Evolutionary conservation across 768 basidiomycete species (phyloP), one percentile per base, ranked within the genome.

Genomic region (Mycena crocata): DNA sequence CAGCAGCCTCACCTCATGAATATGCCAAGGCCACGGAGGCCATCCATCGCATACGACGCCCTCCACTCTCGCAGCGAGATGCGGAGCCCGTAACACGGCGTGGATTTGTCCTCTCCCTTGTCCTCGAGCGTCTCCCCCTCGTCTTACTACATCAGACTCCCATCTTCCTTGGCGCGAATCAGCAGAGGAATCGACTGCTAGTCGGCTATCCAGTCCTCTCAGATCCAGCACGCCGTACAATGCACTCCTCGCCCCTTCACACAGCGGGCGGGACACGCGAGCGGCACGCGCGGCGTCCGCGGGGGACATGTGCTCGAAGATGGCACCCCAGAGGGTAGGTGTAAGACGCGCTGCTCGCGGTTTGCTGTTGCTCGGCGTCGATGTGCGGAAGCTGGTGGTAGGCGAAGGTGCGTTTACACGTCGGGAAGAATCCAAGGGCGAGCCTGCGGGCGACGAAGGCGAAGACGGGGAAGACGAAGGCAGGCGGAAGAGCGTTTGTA

Each of bases 41-140:
- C 68, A 70, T 42, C 68, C 68, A 40, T 42, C 50, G 54, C 64
- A 66, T 23, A 66, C 58, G 13, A 66, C 35, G 2, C 45, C 64
- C 63, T 62, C 50, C 26, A 70, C 68, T 17, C 34, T 23, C 31
- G 56, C 44, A 31, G 64, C 64, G 15, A 69, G 32, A 31, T 66
- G 64, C 45, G 57, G 49, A 17, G 26, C 30, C 0, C 64, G 34
- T 35, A 70, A 9, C 51, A 23, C 51, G 17, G 4, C 51, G 10
- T 35, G 7, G 26, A 15, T 8, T n/a, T 21, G 10, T n/a, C 7
- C 49, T 19, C 30, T 35, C 26, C 19, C 26, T 34, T 7, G n/a
- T n/a, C 30, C 50, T 42, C 17, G 1, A 39, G 17, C 42, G 17
- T 19, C 14, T 13, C 26, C 2, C 12, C 32, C 23, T 21, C 54